Evolutionary conservation across 768 basidiomycete genomes (phyloP), one percentile per base, ranked within the genome.

Genomic region (Xanthoconium purpureum): DNA sequence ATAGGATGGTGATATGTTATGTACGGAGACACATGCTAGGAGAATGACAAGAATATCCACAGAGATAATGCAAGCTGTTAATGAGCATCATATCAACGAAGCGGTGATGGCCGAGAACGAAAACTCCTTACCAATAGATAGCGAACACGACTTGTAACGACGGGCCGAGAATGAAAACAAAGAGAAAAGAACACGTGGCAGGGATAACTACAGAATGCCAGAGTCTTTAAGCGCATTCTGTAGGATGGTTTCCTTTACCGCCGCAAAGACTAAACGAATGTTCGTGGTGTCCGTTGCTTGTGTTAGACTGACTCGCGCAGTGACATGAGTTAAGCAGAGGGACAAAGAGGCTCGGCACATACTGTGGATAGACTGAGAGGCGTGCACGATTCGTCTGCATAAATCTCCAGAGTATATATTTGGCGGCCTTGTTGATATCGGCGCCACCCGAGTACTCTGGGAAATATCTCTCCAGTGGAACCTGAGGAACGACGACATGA

Each of bases 321-420:
- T 1, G 12, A 3, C 1, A 3, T 57, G 37, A 56, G 51, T 42
- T 24, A 24, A 24, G 24, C 24, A 24, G 20, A 36, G 6, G 17
- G 18, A 50, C n/a, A 6, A 13, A 15, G 8, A 17, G 8, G 11
- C n/a, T 36, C 30, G 24, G 36, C 13, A 80, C 88, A 36, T 59
- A 90, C 90, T 97, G 94, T 3, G 94, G 94, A 71, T 95, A 97
- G 18, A 97, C 89, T 55, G 87, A 92, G 62, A 95, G 73, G 50
- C 86, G 72, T 52, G 90, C 90, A 20, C 89, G 75, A 63, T 95
- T 96, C 53, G 89, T 87, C 71, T 96, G 91, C 80, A 94, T 94
- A 64, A 96, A 98, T 65, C 89, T 77, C 94, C 93, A 97, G 37
- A 98, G 76, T 51, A 98, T 94, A 61, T 92, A 96, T 63, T 94